Percentiles rank a stretch among this genome's conserved stretches.
phyloP scores from a whole-genome alignment of 1,139 yeast species.

The Protomyces arabidopsidicola region DNA sequence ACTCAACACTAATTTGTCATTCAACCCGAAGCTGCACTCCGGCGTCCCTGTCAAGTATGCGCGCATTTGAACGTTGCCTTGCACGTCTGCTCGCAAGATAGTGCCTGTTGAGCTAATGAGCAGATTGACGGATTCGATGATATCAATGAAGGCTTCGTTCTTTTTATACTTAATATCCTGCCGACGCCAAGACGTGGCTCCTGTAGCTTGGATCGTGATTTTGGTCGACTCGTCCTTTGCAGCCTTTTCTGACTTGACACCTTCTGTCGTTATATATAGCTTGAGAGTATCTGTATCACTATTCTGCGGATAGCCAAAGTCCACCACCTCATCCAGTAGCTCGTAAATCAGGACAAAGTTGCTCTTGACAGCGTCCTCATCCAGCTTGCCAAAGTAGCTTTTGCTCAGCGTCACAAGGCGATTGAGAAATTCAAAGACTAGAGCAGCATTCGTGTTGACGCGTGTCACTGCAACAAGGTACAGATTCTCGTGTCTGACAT shows the following conservation, averaged over 20 bases:
- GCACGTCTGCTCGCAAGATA: constrained; percentile 65
- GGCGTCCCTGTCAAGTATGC: constrained; percentile 77
- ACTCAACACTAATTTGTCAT: constrained; percentile 44
- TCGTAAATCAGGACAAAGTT: constrained; percentile 70
- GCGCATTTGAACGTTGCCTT: constrained; percentile 69
- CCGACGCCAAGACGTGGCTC: constrained; percentile 63
- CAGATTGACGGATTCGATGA: constrained; percentile 68
- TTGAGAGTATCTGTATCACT: constrained; percentile 54
- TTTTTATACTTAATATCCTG: constrained; percentile 70
- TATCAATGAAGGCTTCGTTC: constrained; percentile 74
- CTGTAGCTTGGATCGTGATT: constrained; percentile 44
- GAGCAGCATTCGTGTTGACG: constrained; percentile 79
- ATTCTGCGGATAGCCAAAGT: constrained; percentile 76
- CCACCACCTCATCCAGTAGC: constrained; percentile 63
- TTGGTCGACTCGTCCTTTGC: constrained; percentile 36
- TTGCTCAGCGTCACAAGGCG: constrained; percentile 48
- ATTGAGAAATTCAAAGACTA: constrained; percentile 72
- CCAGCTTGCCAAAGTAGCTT: constrained; percentile 43
- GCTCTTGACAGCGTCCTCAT: constrained; percentile 50
- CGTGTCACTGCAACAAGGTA: constrained; percentile 87
- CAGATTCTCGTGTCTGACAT: constrained; percentile 61
- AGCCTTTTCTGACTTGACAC: constrained; percentile 32
- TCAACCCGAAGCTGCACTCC: constrained; percentile 61
- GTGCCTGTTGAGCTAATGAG: constrained; percentile 51
- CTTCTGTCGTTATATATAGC: constrained; percentile 43